Conservation (phyloP, 192 early-diverging fungal genomes). For the Linnemannia hyalina region DNA sequence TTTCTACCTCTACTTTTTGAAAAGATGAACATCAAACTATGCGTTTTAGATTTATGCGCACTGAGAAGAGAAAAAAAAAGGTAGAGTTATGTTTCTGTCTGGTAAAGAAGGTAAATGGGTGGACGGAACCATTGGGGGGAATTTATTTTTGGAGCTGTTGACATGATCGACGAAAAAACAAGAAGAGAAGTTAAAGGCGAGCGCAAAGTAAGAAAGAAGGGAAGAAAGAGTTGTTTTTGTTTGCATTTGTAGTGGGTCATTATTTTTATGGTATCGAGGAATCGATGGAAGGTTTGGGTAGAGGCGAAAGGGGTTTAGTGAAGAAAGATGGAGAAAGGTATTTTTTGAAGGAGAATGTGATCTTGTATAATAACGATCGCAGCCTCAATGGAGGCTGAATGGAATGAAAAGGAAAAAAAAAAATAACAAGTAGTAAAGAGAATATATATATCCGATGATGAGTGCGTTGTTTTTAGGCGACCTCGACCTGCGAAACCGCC, state of each 20-base stretch:
- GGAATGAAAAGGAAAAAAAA: not conserved
- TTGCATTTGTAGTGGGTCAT: not conserved
- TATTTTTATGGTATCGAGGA: not conserved
- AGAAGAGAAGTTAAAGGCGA: too few relatives aligned
- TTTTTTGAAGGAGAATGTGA: not conserved
- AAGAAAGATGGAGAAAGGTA: not conserved
- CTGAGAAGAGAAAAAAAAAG: too few relatives aligned
- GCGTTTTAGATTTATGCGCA: too few relatives aligned
- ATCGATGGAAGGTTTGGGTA: not conserved
- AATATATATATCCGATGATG: not conserved
- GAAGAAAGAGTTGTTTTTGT: not conserved
- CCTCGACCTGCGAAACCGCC: constrained; percentile 4
- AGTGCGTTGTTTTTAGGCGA: not conserved
- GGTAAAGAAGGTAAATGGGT: too few relatives aligned
- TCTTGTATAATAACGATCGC: not conserved
- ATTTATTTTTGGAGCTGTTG: too few relatives aligned
- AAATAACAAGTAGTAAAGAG: not conserved
- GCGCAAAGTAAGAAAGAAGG: not conserved
- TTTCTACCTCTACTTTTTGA: too few relatives aligned
- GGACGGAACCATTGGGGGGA: too few relatives aligned
- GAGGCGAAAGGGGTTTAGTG: not conserved
- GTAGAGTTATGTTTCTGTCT: too few relatives aligned
- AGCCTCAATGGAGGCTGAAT: not conserved
- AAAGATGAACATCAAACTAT: too few relatives aligned
- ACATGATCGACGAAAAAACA: too few relatives aligned